phyloP scores from a whole-genome alignment of 805 yeast genomes.

The Ogataea ramenticola region DNA sequence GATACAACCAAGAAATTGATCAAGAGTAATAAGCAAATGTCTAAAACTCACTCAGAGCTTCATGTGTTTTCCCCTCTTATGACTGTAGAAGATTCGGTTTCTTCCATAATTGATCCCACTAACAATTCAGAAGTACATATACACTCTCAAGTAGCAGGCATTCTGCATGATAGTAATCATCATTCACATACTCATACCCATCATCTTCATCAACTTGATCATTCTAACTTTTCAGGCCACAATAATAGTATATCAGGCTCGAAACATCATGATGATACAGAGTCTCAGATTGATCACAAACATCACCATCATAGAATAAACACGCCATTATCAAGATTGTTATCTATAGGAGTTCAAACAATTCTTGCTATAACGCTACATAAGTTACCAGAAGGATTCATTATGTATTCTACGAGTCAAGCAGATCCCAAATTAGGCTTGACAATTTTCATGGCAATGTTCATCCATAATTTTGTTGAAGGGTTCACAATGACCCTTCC shows the following conservation, averaged over 20 bases:
- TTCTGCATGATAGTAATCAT: too few relatives aligned
- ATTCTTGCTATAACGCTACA: slow-evolving; percentile 81
- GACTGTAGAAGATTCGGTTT: slow-evolving; percentile 3
- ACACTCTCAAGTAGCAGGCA: not conserved
- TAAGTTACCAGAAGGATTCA: slow-evolving; percentile 92
- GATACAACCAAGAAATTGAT: slow-evolving; percentile 18
- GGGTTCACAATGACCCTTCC: slow-evolving; percentile 95
- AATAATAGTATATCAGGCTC: too few relatives aligned
- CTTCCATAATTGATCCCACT: not conserved
- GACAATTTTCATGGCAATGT: slow-evolving; percentile 74
- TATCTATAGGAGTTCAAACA: slow-evolving; percentile 87
- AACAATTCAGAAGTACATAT: not conserved
- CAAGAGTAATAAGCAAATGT: slow-evolving; percentile 17
- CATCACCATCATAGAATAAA: slow-evolving; percentile 76
- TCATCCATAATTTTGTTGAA: slow-evolving; percentile 87
- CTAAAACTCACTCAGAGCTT: slow-evolving; percentile 21
- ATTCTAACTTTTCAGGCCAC: too few relatives aligned
- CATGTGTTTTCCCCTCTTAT: slow-evolving; percentile 26
- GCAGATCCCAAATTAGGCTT: slow-evolving; percentile 67
- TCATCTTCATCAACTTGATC: not conserved
- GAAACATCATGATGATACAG: slow-evolving; percentile 4
- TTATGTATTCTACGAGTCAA: slow-evolving; percentile 70
- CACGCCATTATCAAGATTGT: slow-evolving; percentile 68
- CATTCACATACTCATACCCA: too few relatives aligned
- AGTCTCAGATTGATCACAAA: slow-evolving; percentile 7